Conservation (phyloP, 2,329 filamentous ascomycete genomes). For the Coniochaeta ligniaria region DNA sequence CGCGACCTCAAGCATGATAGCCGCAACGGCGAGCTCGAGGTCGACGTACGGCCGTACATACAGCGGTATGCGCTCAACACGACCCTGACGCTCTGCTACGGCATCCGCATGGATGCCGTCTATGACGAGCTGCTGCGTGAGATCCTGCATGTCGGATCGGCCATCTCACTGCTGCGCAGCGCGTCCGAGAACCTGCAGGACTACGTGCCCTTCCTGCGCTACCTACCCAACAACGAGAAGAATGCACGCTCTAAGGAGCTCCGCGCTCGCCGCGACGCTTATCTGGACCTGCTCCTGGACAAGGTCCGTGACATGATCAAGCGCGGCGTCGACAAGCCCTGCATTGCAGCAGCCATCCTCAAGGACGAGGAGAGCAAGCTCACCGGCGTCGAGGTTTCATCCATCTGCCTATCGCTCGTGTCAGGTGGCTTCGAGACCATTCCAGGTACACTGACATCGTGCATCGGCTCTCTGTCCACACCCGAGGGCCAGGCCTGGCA, state of each 20-base stretch:
- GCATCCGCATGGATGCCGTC: constrained; percentile 45
- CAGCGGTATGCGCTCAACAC: constrained; percentile 47
- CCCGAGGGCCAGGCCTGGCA: constrained; percentile 41
- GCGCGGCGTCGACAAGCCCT: constrained; percentile 43
- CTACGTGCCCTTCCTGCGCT: constrained; percentile 42
- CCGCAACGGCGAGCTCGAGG: constrained; percentile 29
- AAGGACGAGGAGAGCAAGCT: constrained; percentile 44
- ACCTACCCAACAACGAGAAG: constrained; percentile 44
- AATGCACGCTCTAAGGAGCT: constrained; percentile 36
- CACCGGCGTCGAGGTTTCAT: constrained; percentile 41
- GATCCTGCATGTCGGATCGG: constrained; percentile 44
- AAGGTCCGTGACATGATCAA: constrained; percentile 44
- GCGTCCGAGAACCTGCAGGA: constrained; percentile 47
- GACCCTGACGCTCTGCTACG: constrained; percentile 46
- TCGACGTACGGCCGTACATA: constrained; percentile 41
- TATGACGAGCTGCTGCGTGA: constrained; percentile 43
- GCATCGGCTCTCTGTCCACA: constrained; percentile 40
- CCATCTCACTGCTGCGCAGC: constrained; percentile 40
- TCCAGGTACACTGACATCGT: constrained; percentile 43
- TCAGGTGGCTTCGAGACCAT: constrained; percentile 49
- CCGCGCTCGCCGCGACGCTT: constrained; percentile 37
- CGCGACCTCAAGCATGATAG: constrained; percentile 38
- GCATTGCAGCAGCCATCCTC: constrained; percentile 44
- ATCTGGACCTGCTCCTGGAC: constrained; percentile 39
- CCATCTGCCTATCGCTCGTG: constrained; percentile 44